Base-by-base conservation (phyloP, 1,139 yeast genomes). In the Kodamaea fungicola region DNA sequence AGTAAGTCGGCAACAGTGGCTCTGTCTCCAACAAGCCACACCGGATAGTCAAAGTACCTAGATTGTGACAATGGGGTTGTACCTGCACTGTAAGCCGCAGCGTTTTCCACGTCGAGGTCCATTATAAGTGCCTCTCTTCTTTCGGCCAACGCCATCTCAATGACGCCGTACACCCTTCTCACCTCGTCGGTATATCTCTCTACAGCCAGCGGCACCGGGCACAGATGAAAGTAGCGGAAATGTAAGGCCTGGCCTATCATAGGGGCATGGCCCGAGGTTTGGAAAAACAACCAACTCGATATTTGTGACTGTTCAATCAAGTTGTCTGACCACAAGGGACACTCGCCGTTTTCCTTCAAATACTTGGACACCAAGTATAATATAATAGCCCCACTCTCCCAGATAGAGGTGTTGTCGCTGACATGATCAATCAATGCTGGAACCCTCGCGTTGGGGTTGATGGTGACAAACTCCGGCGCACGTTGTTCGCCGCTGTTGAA, bases 161-260 rank as follows among this genome's bases (percentile, higher is more conserved):
- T 78, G 22, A 90, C 97, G 2, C 96, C 95, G 54, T 88, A 89
- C 23, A 90, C 96, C 46, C 97, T 72, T 53, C 96, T 74, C 19
- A 90, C 97, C 62, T 90, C 97, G 51, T 88, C 96, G 1, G 89
- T 83, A 60, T 90, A 90, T 54, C 97, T 73, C 52, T 86, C 95
- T 26, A 89, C 86, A 2, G 97, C 97, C 45, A 89, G 79, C 12
- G 92, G 88, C 3, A 90, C 88, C 42, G 83, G 84, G 42, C 85
- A 84, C 6, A 92, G 76, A 61, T 90, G 97, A 71, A 89, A 89
- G 60, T 86, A 87, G 52, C 92, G 74, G 67, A 90, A 90, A 68
- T 90, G 97, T 51, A 89, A 74, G 3, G 97, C 97, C 60, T 90
- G 97, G 19, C 97, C 97, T 52, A 90, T 87, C 96, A 90, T 90